A percentile compares a stretch with the other conserved stretches of the same genome.
These are phyloP conservation scores for Magnolia changhungtana DNA, from an alignment of 164 flowering plant species.

Conservation along the genomic window DNA sequence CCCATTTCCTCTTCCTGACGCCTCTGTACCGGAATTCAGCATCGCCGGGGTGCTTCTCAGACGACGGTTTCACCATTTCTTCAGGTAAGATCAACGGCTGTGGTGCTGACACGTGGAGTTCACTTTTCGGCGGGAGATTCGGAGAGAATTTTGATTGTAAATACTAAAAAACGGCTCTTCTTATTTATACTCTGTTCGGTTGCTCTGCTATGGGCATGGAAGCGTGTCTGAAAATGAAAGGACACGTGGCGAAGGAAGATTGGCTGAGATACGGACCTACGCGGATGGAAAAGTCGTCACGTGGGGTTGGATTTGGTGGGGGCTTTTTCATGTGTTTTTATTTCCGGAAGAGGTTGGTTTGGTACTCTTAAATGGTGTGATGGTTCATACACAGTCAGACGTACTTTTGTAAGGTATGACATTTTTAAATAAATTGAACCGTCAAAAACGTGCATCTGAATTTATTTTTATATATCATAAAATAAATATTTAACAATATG, in stretches of 20 bases:
- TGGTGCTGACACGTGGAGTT: neutral
- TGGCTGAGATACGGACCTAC: neutral
- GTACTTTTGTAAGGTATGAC: too few species aligned
- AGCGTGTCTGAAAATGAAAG: neutral
- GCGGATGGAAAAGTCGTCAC: neutral
- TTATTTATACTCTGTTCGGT: neutral
- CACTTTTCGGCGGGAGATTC: neutral
- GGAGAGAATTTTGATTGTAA: neutral
- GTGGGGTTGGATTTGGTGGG: too few species aligned
- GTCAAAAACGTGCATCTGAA: too few species aligned
- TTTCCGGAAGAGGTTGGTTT: too few species aligned
- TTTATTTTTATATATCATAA: too few species aligned
- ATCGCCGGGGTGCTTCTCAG: neutral
- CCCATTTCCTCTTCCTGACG: slow-evolving; percentile 87
- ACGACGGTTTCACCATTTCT: slow-evolving; percentile 16
- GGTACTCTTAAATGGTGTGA: too few species aligned
- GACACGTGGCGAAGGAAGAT: neutral
- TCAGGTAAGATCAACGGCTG: neutral
- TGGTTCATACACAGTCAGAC: too few species aligned
- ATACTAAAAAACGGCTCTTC: neutral
- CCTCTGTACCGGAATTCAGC: slow-evolving; percentile 44
- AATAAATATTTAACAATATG: too few species aligned
- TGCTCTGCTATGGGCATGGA: neutral
- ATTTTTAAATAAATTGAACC: too few species aligned
- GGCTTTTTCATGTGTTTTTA: too few species aligned